Evolutionary conservation across 2,329 filamentous ascomycete genomes (phyloP).

Genomic region (Mycocentrospora acerina): DNA sequence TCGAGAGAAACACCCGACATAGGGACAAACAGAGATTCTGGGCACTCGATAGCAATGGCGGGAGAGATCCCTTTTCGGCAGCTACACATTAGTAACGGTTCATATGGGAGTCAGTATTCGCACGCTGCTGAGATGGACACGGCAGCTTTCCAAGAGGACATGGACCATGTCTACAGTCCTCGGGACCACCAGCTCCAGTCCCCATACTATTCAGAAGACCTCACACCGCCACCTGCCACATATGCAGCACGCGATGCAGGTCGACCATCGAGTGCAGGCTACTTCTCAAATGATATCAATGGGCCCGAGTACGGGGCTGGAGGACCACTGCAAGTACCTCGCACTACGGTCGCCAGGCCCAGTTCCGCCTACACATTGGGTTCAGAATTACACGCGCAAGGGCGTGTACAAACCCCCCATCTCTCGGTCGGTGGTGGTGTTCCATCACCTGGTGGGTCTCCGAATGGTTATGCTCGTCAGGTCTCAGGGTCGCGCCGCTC

Average conservation of each 20-base stretch:
- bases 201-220: constrained; percentile 20
- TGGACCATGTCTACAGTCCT: constrained; percentile 18
- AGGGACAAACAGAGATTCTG: constrained; percentile 22
- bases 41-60: constrained; percentile 27
- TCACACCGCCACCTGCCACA: constrained; percentile 26
- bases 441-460: constrained; percentile 43
- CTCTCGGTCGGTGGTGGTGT: constrained; percentile 49
- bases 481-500: constrained; percentile 56
- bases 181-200: constrained; percentile 23
- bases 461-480: constrained; percentile 48
- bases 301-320: constrained; percentile 35
- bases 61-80: constrained; percentile 38
- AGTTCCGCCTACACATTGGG: constrained; percentile 73
- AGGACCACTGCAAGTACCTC: constrained; percentile 46
- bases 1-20: constrained; percentile 38
- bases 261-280: constrained; percentile 33
- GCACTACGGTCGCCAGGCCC: constrained; percentile 66
- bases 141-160: constrained; percentile 27
- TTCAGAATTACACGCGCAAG: constrained; percentile 67
- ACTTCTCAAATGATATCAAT: constrained; percentile 33
- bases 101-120: constrained; percentile 35
- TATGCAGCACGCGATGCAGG: constrained; percentile 26
- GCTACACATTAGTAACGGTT: constrained; percentile 35
- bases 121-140: constrained; percentile 35
- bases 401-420: constrained; percentile 58